Conservation (phyloP, 208 protist genomes). For the Wallacemonas sp. region DNA sequence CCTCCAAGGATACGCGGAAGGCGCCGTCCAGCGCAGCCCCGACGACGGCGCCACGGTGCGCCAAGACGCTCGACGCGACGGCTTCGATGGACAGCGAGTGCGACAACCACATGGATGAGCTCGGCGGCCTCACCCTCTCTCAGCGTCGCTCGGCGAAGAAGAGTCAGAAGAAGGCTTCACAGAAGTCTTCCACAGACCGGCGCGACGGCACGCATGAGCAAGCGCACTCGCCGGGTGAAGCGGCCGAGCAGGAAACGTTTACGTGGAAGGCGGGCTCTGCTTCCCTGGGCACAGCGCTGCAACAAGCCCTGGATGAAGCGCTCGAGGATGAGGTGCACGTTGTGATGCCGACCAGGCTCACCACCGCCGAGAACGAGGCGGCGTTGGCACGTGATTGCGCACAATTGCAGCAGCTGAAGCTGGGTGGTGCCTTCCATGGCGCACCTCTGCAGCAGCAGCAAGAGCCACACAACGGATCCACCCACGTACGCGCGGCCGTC, state of each 20-base stretch:
- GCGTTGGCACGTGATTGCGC: too few species aligned
- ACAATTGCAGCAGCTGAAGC: too few species aligned
- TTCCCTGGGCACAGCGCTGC: constrained; percentile 18
- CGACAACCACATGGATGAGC: not conserved
- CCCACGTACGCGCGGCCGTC: not conserved
- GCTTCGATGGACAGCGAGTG: not conserved
- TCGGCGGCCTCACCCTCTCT: constrained; percentile 4
- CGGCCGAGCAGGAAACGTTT: not conserved
- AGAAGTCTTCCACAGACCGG: too few species aligned
- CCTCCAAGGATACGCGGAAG: not conserved
- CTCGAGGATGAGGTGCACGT: constrained; percentile 8
- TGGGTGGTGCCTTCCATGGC: too few species aligned
- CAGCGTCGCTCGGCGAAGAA: not conserved
- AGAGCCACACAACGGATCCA: not conserved
- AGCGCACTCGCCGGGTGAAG: not conserved
- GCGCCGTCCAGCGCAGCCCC: not conserved
- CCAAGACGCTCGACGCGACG: not conserved
- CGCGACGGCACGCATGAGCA: too few species aligned
- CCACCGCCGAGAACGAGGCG: not conserved
- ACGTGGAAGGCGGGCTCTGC: not conserved
- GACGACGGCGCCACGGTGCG: not conserved
- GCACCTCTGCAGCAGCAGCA: not conserved
- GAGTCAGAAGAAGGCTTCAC: not conserved
- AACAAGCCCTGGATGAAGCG: constrained; percentile 19
- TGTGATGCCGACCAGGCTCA: not conserved